Conservation (phyloP, 306 rosid species). For the Vicia sativa region DNA sequence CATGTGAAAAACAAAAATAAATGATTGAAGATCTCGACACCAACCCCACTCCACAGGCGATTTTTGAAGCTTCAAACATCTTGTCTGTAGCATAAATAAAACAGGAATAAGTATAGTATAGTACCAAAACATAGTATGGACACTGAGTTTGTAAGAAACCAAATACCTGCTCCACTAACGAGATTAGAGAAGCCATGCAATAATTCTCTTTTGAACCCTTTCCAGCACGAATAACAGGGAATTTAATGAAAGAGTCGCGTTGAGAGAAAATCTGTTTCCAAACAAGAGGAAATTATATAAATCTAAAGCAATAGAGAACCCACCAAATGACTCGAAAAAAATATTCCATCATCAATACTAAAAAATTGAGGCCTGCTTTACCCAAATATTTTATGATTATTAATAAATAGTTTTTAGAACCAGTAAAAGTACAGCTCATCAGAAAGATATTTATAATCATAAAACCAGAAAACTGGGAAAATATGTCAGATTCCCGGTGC, state of each 20-base stretch:
- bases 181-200: constrained; percentile 78
- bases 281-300: constrained; percentile 29
- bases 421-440: constrained; percentile 8
- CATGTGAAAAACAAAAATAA: constrained; percentile 80
- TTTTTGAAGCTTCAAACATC: constrained; percentile 68
- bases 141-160: constrained; percentile 30
- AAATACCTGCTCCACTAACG: constrained; percentile 93
- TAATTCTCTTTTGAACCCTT: constrained; percentile 71
- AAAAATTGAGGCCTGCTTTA: constrained; percentile 10
- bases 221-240: constrained; percentile 50
- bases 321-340: constrained; percentile 6
- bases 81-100: constrained; percentile 54
- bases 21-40: constrained; percentile 94
- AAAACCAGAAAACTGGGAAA: constrained; percentile 14
- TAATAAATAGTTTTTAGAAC: background rate
- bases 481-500: background rate
- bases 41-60: constrained; percentile 99
- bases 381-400: constrained; percentile 14
- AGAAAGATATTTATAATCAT: constrained; percentile 18
- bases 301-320: constrained; percentile 29
- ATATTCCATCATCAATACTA: constrained; percentile 12
- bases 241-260: constrained; percentile 56
- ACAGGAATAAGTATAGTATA: background rate
- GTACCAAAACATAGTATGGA: constrained; percentile 15
- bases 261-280: constrained; percentile 65